Evolutionary conservation across 2,329 filamentous ascomycete genomes (phyloP), one percentile per base, ranked within the genome.

Genomic region (Epichloe hybrida): DNA sequence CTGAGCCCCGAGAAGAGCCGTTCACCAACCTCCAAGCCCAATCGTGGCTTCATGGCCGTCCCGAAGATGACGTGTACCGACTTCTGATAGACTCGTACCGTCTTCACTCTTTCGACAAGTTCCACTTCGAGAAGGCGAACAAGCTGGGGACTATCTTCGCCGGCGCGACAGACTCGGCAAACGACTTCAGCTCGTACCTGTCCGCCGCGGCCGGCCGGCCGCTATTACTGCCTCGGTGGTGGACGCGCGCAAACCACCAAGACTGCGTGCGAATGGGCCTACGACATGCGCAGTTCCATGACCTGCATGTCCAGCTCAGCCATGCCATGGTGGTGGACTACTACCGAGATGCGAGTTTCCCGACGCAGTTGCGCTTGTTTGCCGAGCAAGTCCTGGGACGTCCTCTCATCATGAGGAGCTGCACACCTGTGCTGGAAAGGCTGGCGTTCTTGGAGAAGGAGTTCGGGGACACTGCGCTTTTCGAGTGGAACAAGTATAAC

Each of bases 41-140:
- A 43, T 66, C 57, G 5, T 73, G 62, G 60, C 63, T 73, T 7
- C 63, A 70, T 50, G 56, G 57, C 50, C 66, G 66, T 3, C 61
- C 68, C 1, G 57, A 67, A 51, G 51, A 59, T 5, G 68, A 73
- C 47, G 64, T 69, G 15, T 73, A 67, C 61, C 56, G 61, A 37
- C 57, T 70, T 1, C 61, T 74, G 6, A 65, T 74, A 47, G 71
- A 75, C 54, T 54, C 62, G 3, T 73, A 71, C 56, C 68, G 70
- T 21, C 55, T 74, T 20, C 69, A 65, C 27, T 52, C 65, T 35
- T 55, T 64, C 9, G 69, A 72, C 52, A 50, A 58, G 20, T 54
- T 59, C 52, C 53, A 44, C 2, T 54, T 59, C 6, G 54, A 58
- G 11, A 57, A 58, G 5, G 31, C 20, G 7, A 48, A 41, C 8